These are phyloP conservation scores for Isatis tinctoria DNA, from an alignment of 345 rosid species.

Conservation along the genomic window DNA sequence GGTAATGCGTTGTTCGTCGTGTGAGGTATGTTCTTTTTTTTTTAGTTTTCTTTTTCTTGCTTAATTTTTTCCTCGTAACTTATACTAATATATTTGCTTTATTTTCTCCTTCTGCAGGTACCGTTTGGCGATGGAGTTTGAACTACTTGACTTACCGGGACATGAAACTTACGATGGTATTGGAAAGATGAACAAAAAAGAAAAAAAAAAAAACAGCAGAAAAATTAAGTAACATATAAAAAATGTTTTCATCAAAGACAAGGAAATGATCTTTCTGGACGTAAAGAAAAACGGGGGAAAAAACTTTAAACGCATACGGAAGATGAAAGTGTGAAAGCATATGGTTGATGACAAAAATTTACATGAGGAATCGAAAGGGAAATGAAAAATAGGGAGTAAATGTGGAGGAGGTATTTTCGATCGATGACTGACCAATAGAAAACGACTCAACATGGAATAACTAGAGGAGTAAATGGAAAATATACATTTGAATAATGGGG, in stretches of 20 bases:
- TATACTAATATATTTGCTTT: neutral
- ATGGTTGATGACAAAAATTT: neutral
- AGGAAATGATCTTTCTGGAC: neutral
- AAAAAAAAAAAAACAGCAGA: neutral
- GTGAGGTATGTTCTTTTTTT: conserved; percentile 16
- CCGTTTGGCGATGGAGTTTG: conserved; percentile 9
- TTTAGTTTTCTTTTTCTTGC: neutral
- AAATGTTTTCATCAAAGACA: neutral
- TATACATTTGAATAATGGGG: neutral
- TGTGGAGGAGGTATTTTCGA: neutral
- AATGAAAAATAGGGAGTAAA: neutral
- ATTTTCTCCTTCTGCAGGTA: neutral
- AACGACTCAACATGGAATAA: neutral
- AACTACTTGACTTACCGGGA: neutral
- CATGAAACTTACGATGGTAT: neutral
- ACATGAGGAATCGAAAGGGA: neutral
- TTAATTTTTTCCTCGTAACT: neutral
- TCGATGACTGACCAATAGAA: neutral
- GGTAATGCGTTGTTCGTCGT: conserved; percentile 22
- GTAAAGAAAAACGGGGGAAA: neutral
- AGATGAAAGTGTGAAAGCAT: neutral
- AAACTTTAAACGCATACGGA: neutral
- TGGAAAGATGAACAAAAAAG: neutral
- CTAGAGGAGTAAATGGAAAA: neutral
- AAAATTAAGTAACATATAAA: neutral